A percentile compares a stretch with the other conserved stretches of the same genome.
Conservation (phyloP, 2,329 filamentous ascomycete genomes). For the Stachybotrys chlorohalonatus region DNA sequence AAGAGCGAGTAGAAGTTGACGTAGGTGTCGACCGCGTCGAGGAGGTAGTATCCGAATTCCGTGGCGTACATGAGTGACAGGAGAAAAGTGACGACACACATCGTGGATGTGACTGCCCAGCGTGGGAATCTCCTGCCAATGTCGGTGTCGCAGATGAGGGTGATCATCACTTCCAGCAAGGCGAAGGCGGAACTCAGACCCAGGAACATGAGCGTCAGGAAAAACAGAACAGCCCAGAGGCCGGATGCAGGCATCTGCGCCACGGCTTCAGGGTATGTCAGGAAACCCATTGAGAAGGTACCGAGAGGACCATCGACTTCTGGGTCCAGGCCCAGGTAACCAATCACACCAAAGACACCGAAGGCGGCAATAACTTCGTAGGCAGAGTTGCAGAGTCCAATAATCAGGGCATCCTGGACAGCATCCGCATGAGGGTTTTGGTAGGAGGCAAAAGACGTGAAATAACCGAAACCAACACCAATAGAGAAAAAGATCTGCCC, state of each 20-base stretch:
- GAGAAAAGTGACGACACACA: constrained; percentile 36
- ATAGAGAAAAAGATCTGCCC: constrained; percentile 32
- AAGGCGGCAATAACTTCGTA: constrained; percentile 38
- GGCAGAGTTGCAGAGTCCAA: constrained; percentile 40
- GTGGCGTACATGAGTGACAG: constrained; percentile 44
- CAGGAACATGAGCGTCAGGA: constrained; percentile 43
- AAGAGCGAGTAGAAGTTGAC: constrained; percentile 42
- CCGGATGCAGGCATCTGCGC: constrained; percentile 45
- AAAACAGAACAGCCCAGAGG: constrained; percentile 44
- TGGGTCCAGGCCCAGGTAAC: constrained; percentile 24
- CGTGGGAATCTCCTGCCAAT: constrained; percentile 26
- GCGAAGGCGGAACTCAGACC: constrained; percentile 45
- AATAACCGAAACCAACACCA: constrained; percentile 46
- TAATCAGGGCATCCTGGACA: constrained; percentile 44
- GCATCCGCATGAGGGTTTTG: constrained; percentile 43
- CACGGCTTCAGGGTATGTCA: constrained; percentile 43
- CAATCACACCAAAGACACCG: constrained; percentile 41
- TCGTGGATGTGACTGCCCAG: constrained; percentile 30
- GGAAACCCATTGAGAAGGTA: constrained; percentile 44
- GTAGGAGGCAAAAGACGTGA: constrained; percentile 46
- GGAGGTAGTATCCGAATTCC: constrained; percentile 41
- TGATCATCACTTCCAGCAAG: constrained; percentile 31
- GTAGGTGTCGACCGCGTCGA: constrained; percentile 42
- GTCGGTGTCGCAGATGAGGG: constrained; percentile 36
- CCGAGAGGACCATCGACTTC: constrained; percentile 26